These are phyloP conservation scores for Penicillium dipodomyicola DNA, from an alignment of 495 filamentous ascomycete species.

Conservation along the genomic window DNA sequence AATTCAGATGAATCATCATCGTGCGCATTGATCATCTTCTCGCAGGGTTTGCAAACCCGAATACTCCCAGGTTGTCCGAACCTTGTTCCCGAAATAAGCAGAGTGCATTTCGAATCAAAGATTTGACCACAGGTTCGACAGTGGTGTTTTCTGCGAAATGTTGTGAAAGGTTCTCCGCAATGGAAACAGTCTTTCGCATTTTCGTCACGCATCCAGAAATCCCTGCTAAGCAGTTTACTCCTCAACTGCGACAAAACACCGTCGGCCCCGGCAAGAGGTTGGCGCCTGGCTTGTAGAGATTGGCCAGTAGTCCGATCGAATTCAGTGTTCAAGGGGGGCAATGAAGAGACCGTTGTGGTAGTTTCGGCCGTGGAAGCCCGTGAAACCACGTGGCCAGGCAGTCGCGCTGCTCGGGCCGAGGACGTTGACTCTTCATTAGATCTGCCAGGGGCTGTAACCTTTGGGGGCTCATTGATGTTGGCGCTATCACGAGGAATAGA, in stretches of 20 bases:
- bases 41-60: slow-evolving; percentile 92
- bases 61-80: slow-evolving; percentile 88
- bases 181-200: slow-evolving; percentile 97
- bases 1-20: slow-evolving; percentile 90
- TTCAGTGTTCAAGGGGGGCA: slow-evolving; percentile 36
- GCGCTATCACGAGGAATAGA: slow-evolving; percentile 34
- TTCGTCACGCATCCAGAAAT: slow-evolving; percentile 99
- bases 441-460: slow-evolving; percentile 17
- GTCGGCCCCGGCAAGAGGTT: slow-evolving; percentile 23
- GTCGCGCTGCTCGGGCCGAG: slow-evolving; percentile 25
- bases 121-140: slow-evolving; percentile 93
- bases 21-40: slow-evolving; percentile 84
- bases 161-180: slow-evolving; percentile 84
- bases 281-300: slow-evolving; percentile 24
- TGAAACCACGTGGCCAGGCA: slow-evolving; percentile 37
- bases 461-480: slow-evolving; percentile 27
- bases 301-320: slow-evolving; percentile 21
- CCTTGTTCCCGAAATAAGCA: slow-evolving; percentile 74
- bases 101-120: slow-evolving; percentile 95
- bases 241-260: slow-evolving; percentile 54
- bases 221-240: slow-evolving; percentile 82
- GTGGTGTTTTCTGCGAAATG: slow-evolving; percentile 94
- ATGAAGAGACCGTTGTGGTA: slow-evolving; percentile 27
- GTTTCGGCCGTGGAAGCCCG: slow-evolving; percentile 38
- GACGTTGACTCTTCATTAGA: slow-evolving; percentile 25